phyloP scores from a whole-genome alignment of 805 yeast genomes.

The Vanderwaltozyma polyspora region DNA sequence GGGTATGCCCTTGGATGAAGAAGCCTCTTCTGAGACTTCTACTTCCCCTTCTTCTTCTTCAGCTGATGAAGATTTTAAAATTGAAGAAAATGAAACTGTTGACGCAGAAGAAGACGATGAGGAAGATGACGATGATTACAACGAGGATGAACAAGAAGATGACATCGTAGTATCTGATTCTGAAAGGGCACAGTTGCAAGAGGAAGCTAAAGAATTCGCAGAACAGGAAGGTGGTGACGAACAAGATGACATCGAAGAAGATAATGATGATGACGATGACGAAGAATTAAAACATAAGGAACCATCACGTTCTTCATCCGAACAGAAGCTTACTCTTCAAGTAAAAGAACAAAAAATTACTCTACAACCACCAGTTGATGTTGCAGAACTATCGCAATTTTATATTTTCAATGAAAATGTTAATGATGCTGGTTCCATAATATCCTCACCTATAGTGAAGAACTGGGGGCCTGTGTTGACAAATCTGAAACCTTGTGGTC shows the following conservation, averaged over 20 bases:
- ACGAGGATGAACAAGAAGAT: constrained; percentile 6
- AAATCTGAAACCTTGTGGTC: constrained; percentile 46
- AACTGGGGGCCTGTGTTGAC: constrained; percentile 53
- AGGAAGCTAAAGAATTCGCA: constrained; percentile 12
- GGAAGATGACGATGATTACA: constrained; percentile 24
- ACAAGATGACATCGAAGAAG: background rate
- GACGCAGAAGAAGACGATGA: too few relatives aligned
- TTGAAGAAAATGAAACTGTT: constrained; percentile 22
- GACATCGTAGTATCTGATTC: constrained; percentile 18
- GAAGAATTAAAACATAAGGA: constrained; percentile 1
- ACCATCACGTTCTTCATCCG: too few relatives aligned
- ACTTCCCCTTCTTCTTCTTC: too few relatives aligned
- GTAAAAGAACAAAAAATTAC: background rate
- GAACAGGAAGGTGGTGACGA: background rate
- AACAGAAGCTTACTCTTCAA: background rate
- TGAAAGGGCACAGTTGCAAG: constrained; percentile 19
- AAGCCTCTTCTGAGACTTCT: too few relatives aligned
- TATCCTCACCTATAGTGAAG: constrained; percentile 48
- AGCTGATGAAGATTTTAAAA: constrained; percentile 26
- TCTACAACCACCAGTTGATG: constrained; percentile 11
- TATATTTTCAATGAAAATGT: constrained; percentile 46
- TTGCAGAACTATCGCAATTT: constrained; percentile 46
- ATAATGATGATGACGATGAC: constrained; percentile 25
- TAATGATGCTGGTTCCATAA: constrained; percentile 55
- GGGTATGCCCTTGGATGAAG: constrained; percentile 12